These are phyloP conservation scores for Alternaria burnsii DNA, from an alignment of 2,329 filamentous ascomycete genomes.

Conservation along the genomic window DNA sequence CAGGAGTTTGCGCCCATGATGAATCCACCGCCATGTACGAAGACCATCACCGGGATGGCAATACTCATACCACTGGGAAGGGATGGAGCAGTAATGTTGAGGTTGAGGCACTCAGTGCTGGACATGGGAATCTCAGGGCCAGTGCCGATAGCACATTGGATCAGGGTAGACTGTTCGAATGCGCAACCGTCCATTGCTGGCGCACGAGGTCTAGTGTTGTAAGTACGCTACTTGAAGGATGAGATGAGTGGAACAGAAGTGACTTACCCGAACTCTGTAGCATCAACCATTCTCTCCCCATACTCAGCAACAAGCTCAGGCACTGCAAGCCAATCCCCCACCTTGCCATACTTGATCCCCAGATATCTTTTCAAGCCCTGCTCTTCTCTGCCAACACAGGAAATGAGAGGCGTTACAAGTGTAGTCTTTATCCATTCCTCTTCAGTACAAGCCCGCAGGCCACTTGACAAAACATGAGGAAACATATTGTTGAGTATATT, in stretches of 20 bases:
- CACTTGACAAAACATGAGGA: neutral
- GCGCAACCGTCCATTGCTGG: slow-evolving; percentile 26
- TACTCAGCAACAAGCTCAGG: slow-evolving; percentile 37
- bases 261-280: slow-evolving; percentile 42
- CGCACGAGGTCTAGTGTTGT: slow-evolving; percentile 22
- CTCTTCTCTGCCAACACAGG: slow-evolving; percentile 19
- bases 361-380: slow-evolving; percentile 37
- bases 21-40: slow-evolving; percentile 62
- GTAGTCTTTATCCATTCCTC: neutral
- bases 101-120: slow-evolving; percentile 59
- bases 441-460: neutral
- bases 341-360: slow-evolving; percentile 46
- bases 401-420: slow-evolving; percentile 18
- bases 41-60: slow-evolving; percentile 60
- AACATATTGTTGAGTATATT: neutral
- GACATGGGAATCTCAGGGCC: slow-evolving; percentile 46
- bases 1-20: slow-evolving; percentile 59
- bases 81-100: slow-evolving; percentile 60
- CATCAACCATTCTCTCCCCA: slow-evolving; percentile 30
- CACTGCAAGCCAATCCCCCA: slow-evolving; percentile 42
- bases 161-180: slow-evolving; percentile 30
- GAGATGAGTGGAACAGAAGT: neutral
- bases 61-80: slow-evolving; percentile 6
- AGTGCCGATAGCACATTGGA: slow-evolving; percentile 29
- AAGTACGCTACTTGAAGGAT: neutral